Evolutionary conservation across 2,329 filamentous ascomycete genomes (phyloP).

Genomic region (Juglanconis oblonga): DNA sequence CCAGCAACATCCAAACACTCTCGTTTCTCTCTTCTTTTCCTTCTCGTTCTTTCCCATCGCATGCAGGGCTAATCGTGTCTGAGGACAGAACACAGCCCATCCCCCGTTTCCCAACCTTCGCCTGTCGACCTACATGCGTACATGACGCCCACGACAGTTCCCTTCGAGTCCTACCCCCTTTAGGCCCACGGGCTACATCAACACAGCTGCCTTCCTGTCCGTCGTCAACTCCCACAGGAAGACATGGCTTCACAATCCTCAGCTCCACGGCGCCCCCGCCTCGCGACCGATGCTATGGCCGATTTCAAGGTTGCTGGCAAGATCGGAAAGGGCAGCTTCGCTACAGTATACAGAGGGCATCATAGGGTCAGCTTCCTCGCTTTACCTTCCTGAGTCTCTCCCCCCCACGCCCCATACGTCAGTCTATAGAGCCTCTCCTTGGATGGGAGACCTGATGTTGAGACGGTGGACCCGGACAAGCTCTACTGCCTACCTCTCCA

Average conservation of each 20-base stretch:
- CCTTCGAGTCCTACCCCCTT: slow-evolving; percentile 25
- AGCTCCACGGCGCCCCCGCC: slow-evolving; percentile 23
- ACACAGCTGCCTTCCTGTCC: slow-evolving; percentile 24
- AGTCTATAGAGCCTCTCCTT: too few relatives aligned
- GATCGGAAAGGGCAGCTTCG: slow-evolving; percentile 97
- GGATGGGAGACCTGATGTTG: neutral
- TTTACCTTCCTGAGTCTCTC: slow-evolving; percentile 6
- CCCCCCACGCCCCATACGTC: neutral
- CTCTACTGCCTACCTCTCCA: neutral
- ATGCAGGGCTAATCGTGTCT: slow-evolving; percentile 21
- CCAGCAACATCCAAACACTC: slow-evolving; percentile 8
- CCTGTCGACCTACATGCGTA: slow-evolving; percentile 23
- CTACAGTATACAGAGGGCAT: slow-evolving; percentile 84
- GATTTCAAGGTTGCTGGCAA: slow-evolving; percentile 81
- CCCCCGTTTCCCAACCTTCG: slow-evolving; percentile 17
- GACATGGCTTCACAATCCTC: slow-evolving; percentile 27
- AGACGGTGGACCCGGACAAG: neutral
- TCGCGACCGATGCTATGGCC: slow-evolving; percentile 52
- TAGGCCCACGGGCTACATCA: slow-evolving; percentile 30
- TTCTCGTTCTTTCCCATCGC: neutral
- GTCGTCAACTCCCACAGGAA: slow-evolving; percentile 25
- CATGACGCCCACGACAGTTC: slow-evolving; percentile 28
- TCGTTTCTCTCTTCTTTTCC: neutral
- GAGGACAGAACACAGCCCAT: slow-evolving; percentile 6
- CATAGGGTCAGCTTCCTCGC: slow-evolving; percentile 64